phyloP scores from a whole-genome alignment of 768 basidiomycete species.

The Mycena latifolia region DNA sequence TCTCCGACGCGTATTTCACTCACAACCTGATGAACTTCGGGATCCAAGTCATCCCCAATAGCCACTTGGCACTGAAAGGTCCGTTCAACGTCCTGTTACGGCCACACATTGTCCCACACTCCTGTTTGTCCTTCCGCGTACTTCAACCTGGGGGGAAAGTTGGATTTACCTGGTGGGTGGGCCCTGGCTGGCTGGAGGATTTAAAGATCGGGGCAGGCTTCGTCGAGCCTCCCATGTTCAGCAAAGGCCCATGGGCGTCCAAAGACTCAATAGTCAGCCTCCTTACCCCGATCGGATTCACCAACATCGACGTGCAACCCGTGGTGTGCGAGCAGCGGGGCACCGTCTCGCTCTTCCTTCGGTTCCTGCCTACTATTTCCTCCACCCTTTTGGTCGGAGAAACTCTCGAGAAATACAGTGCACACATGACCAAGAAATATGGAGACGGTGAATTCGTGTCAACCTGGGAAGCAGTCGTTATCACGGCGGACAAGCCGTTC shows the following conservation, averaged over 20 bases:
- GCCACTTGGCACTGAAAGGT: slow-evolving; percentile 15
- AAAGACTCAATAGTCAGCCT: slow-evolving; percentile 4
- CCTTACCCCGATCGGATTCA: slow-evolving; percentile 16
- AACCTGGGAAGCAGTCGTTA: slow-evolving; percentile 21
- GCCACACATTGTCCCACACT: no score
- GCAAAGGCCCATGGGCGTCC: not conserved
- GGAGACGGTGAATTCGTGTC: slow-evolving; percentile 21
- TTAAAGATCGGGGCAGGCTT: not conserved
- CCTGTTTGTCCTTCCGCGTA: slow-evolving; percentile 20
- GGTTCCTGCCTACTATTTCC: slow-evolving; percentile 1
- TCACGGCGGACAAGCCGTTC: slow-evolving; percentile 19
- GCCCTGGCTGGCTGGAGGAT: slow-evolving; percentile 21
- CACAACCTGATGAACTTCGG: slow-evolving; percentile 28
- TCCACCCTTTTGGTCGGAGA: not conserved
- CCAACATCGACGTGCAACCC: slow-evolving; percentile 7
- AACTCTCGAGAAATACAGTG: slow-evolving; percentile 12
- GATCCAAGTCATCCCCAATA: slow-evolving; percentile 22
- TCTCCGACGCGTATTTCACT: slow-evolving; percentile 25
- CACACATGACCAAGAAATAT: slow-evolving; percentile 16
- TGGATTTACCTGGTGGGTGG: slow-evolving; percentile 11
- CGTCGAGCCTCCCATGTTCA: slow-evolving; percentile 7
- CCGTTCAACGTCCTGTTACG: not conserved
- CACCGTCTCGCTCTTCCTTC: not conserved
- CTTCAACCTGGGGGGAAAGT: slow-evolving; percentile 23
- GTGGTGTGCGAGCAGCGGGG: slow-evolving; percentile 4